A percentile compares a stretch with the other conserved stretches of the same genome.
phyloP scores from a whole-genome alignment of 202 grass and related monocot genomes.

The Musa balbisiana region DNA sequence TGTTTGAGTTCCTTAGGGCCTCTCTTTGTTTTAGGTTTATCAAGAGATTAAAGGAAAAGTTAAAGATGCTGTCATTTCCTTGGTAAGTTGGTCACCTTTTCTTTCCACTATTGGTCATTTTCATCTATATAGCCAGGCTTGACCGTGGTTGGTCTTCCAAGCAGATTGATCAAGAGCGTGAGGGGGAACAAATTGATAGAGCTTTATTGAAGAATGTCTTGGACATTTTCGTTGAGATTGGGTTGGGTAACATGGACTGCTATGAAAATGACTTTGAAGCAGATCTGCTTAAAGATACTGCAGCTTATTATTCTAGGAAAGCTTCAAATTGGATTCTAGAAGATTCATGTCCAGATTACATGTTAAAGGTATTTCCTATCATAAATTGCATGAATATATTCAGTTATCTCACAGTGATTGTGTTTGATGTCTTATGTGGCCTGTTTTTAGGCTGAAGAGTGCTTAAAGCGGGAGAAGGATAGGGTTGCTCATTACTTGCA shows the following conservation, averaged over 20 bases:
- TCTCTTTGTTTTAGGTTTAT: constrained; percentile 57
- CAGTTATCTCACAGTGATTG: not conserved
- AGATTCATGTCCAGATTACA: constrained; percentile 93
- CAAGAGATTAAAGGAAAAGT: constrained; percentile 82
- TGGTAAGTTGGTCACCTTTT: constrained; percentile 47
- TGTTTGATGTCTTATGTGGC: not conserved
- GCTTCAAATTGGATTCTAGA: constrained; percentile 93
- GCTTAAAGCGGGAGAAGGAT: constrained; percentile 86
- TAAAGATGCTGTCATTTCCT: constrained; percentile 70
- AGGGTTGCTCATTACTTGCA: constrained; percentile 96
- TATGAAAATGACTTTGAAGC: constrained; percentile 86
- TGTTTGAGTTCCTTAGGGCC: not conserved
- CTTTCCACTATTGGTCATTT: not conserved
- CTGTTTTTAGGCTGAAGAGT: constrained; percentile 77
- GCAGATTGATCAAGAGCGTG: constrained; percentile 92
- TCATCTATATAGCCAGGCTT: not conserved
- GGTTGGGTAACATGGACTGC: constrained; percentile 60
- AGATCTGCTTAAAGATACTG: constrained; percentile 83
- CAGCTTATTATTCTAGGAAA: constrained; percentile 86
- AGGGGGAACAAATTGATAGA: constrained; percentile 88
- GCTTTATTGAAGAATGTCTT: constrained; percentile 90
- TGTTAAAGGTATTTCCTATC: constrained; percentile 63
- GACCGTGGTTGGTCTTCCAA: constrained; percentile 9
- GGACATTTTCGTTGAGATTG: constrained; percentile 98
- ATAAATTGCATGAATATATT: not conserved